These are phyloP conservation scores for Escallonia rubra DNA, from an alignment of 129 eudicot genomes.

Conservation along the genomic window DNA sequence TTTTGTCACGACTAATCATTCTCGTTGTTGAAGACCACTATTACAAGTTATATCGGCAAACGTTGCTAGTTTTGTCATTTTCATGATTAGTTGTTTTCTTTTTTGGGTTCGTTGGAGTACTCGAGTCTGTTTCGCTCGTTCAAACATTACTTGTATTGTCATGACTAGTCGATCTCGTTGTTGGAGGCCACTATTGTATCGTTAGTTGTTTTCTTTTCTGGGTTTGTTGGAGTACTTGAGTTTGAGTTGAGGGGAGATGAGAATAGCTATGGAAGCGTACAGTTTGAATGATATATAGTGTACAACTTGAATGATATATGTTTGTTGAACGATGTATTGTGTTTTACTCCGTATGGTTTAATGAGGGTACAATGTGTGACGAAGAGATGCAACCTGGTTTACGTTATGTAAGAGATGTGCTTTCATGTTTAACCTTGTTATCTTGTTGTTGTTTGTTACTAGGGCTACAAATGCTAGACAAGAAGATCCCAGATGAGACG, in stretches of 20 bases:
- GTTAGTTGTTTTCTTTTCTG: not conserved
- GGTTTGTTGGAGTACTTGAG: not conserved
- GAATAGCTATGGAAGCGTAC: too few species aligned
- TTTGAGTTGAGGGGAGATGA: not conserved
- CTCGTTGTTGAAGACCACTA: too few species aligned
- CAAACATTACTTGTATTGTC: too few species aligned
- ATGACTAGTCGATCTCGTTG: too few species aligned
- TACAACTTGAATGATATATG: not conserved
- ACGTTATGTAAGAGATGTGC: not conserved
- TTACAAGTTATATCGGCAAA: too few species aligned
- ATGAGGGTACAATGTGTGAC: not conserved
- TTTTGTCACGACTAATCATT: too few species aligned
- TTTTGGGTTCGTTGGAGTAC: not conserved
- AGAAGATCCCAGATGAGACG: slow-evolving; percentile 21
- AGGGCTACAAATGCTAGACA: slow-evolving; percentile 44
- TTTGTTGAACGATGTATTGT: not conserved
- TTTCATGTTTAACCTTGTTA: not conserved
- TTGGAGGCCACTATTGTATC: too few species aligned
- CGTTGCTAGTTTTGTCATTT: not conserved
- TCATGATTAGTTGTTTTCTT: not conserved
- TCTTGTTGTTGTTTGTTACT: not conserved
- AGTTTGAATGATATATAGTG: not conserved
- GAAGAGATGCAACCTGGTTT: not conserved
- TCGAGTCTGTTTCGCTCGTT: not conserved
- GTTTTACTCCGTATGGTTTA: not conserved